Percentiles rank a stretch among this genome's conserved stretches.
phyloP scores from a whole-genome alignment of 805 yeast genomes.

The Scheffersomyces stipitis region DNA sequence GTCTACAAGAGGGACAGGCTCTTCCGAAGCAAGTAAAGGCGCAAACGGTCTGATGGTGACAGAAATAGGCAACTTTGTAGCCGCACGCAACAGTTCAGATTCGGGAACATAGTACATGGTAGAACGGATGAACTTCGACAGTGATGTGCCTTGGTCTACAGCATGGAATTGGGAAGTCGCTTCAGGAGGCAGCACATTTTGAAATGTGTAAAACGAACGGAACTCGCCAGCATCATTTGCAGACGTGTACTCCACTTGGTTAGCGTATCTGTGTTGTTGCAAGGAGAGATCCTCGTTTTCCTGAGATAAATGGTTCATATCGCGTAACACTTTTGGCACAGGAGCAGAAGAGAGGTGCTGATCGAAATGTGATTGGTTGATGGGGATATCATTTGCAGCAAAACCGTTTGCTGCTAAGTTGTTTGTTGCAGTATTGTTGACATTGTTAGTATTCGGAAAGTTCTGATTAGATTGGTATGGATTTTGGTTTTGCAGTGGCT shows the following conservation, averaged over 20 bases:
- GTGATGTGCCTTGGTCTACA: constrained; percentile 81
- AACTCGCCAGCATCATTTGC: constrained; percentile 29
- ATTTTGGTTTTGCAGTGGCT: background rate
- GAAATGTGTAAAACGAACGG: constrained; percentile 64
- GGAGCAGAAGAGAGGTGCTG: background rate
- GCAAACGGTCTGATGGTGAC: constrained; percentile 86
- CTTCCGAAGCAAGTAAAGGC: constrained; percentile 46
- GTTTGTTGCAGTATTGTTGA: background rate
- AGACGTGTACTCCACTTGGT: constrained; percentile 24
- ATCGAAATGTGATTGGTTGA: background rate
- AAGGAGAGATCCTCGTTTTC: constrained; percentile 6
- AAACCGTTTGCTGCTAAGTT: background rate
- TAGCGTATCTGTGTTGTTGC: constrained; percentile 16
- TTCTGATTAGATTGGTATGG: background rate
- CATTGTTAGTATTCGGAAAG: too few relatives aligned
- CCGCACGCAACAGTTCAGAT: constrained; percentile 63
- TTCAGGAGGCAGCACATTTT: constrained; percentile 79
- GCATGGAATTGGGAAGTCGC: constrained; percentile 70
- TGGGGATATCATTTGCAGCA: background rate
- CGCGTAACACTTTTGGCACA: background rate
- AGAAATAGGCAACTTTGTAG: constrained; percentile 79
- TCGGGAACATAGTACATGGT: constrained; percentile 84
- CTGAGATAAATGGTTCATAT: background rate
- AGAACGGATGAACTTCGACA: constrained; percentile 75
- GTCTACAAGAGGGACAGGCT: constrained; percentile 69